Conservation (phyloP, 2,329 filamentous ascomycete genomes). For the Alternaria viburni region DNA sequence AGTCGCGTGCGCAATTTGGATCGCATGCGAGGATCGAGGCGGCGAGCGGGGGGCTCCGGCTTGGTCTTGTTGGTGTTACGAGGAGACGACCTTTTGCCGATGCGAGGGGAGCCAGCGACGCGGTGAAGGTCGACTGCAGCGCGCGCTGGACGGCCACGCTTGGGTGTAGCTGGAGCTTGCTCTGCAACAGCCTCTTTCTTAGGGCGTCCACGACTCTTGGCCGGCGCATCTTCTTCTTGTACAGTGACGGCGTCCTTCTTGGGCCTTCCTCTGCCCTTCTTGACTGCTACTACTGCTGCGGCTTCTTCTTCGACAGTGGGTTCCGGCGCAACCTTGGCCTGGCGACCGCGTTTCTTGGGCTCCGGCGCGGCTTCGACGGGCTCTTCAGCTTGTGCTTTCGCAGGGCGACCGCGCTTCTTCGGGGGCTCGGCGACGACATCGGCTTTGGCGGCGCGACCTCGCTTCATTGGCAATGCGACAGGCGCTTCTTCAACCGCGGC, state of each 20-base stretch:
- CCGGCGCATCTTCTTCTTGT: neutral
- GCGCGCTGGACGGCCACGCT: constrained; percentile 23
- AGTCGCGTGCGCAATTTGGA: constrained; percentile 28
- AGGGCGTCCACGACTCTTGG: constrained; percentile 19
- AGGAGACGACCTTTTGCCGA: constrained; percentile 25
- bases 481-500: constrained; percentile 9
- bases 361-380: constrained; percentile 1
- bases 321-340: constrained; percentile 4
- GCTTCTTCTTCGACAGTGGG: constrained; percentile 2
- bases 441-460: constrained; percentile 27
- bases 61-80: constrained; percentile 13
- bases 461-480: constrained; percentile 22
- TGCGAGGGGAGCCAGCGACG: constrained; percentile 28
- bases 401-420: constrained; percentile 21
- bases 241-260: constrained; percentile 1
- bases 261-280: constrained; percentile 16
- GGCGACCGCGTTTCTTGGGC: neutral
- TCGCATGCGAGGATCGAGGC: constrained; percentile 27
- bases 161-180: constrained; percentile 7
- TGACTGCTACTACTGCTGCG: constrained; percentile 5
- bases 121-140: constrained; percentile 18
- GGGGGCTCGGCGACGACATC: constrained; percentile 10
- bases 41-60: constrained; percentile 11
- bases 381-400: neutral
- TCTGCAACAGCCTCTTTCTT: constrained; percentile 6